Conservation (phyloP, 2,329 filamentous ascomycete genomes). For the Pseudogymnoascus verrucosus region DNA sequence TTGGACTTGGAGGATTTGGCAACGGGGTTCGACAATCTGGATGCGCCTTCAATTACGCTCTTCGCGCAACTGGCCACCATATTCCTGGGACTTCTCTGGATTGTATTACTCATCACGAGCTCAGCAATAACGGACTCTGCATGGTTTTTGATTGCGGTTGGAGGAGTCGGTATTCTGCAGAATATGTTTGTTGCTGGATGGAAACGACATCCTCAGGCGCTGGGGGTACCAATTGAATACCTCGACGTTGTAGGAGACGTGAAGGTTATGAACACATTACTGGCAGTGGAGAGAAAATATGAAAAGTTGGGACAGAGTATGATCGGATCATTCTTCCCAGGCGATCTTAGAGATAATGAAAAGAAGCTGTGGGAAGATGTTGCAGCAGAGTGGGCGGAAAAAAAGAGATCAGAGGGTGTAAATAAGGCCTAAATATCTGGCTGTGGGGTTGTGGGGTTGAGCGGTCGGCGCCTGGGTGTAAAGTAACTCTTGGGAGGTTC, state of each 20-base stretch:
- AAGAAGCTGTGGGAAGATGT: conserved; percentile 8
- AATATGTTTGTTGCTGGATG: conserved; percentile 31
- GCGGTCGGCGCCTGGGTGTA: not conserved
- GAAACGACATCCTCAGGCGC: conserved; percentile 23
- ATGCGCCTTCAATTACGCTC: conserved; percentile 8
- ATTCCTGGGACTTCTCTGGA: conserved; percentile 30
- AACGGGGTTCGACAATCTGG: conserved; percentile 17
- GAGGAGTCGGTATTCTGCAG: conserved; percentile 34
- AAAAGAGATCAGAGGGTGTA: not conserved
- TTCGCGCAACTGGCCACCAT: conserved; percentile 14
- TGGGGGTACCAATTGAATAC: conserved; percentile 13
- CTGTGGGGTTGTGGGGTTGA: not conserved
- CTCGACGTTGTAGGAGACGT: conserved; percentile 4
- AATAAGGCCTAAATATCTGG: not conserved
- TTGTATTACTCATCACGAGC: conserved; percentile 34
- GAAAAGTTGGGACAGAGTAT: conserved; percentile 10
- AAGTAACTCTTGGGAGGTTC: not conserved
- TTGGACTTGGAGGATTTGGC: conserved; percentile 37
- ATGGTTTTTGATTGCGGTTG: conserved; percentile 36
- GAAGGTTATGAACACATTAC: conserved; percentile 9
- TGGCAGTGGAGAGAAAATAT: conserved; percentile 10
- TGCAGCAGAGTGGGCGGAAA: conserved; percentile 1
- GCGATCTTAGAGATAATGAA: conserved; percentile 7
- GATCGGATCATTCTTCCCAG: conserved; percentile 11
- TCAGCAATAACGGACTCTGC: conserved; percentile 30